phyloP scores from a whole-genome alignment of 345 rosid species.

The Salix brachista region DNA sequence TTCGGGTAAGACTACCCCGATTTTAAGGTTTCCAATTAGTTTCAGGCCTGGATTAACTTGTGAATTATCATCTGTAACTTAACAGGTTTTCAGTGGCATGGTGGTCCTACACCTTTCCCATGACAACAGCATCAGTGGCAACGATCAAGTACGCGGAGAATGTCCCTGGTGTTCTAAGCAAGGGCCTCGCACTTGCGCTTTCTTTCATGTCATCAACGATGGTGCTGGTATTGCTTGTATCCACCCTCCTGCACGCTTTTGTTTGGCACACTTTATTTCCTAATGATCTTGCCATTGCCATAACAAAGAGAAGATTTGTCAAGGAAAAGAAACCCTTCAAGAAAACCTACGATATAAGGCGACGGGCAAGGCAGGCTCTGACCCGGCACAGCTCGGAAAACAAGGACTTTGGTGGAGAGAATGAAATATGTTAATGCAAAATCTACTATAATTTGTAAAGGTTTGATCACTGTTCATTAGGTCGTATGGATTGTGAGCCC shows the following conservation, averaged over 20 bases:
- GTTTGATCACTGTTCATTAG: not conserved
- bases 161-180: conserved; percentile 55
- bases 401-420: conserved; percentile 39
- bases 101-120: conserved; percentile 98
- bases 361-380: conserved; percentile 72
- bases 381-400: conserved; percentile 39
- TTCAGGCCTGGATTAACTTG: not conserved
- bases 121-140: conserved; percentile 90
- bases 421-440: not conserved
- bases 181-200: conserved; percentile 62
- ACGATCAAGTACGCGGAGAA: conserved; percentile 83
- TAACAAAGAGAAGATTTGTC: conserved; percentile 57
- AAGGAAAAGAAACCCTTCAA: conserved; percentile 58
- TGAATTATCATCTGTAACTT: not conserved
- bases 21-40: not conserved
- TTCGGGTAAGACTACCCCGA: conserved; percentile 45
- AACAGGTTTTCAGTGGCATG: conserved; percentile 90
- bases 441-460: not conserved
- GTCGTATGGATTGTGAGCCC: not conserved
- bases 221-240: conserved; percentile 62
- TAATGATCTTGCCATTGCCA: conserved; percentile 86
- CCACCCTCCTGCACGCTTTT: conserved; percentile 76
- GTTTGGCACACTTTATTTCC: conserved; percentile 73
- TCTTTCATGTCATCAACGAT: conserved; percentile 74
- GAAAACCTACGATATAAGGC: conserved; percentile 57